Evolutionary conservation across 345 rosid species (phyloP).

Genomic region (Linum lewisii): DNA sequence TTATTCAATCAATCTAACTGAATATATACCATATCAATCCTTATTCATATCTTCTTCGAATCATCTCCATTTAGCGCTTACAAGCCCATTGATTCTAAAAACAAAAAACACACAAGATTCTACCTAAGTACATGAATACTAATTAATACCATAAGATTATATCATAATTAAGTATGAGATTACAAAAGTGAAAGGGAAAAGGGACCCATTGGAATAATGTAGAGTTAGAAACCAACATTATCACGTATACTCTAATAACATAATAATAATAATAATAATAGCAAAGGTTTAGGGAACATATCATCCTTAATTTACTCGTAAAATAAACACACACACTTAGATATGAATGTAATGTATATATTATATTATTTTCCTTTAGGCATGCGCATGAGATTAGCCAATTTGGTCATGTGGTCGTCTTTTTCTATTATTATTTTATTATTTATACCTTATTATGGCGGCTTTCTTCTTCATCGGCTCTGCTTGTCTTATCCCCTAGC

Average conservation of each 20-base stretch:
- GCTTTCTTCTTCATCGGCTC: background rate
- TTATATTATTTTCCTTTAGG: background rate
- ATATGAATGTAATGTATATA: too few species aligned
- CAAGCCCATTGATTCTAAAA: too few species aligned
- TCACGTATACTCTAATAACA: conserved; percentile 19
- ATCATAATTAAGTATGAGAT: too few species aligned
- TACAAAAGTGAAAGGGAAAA: background rate
- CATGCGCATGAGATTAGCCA: background rate
- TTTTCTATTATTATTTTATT: background rate
- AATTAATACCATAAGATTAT: too few species aligned
- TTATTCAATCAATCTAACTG: too few species aligned
- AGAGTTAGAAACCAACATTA: conserved; percentile 33
- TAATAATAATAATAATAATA: too few species aligned
- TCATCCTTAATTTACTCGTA: conserved; percentile 16
- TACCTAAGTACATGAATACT: too few species aligned
- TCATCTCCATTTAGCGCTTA: too few species aligned
- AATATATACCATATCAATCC: too few species aligned
- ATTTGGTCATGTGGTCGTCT: background rate
- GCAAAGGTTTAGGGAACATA: conserved; percentile 17
- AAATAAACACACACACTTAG: background rate
- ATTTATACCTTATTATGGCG: background rate
- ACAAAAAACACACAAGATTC: too few species aligned
- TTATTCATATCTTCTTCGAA: too few species aligned
- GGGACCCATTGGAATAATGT: background rate
- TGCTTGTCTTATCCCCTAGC: background rate